Conservation (phyloP, 805 yeast species). For the Ascoidea rubescens region DNA sequence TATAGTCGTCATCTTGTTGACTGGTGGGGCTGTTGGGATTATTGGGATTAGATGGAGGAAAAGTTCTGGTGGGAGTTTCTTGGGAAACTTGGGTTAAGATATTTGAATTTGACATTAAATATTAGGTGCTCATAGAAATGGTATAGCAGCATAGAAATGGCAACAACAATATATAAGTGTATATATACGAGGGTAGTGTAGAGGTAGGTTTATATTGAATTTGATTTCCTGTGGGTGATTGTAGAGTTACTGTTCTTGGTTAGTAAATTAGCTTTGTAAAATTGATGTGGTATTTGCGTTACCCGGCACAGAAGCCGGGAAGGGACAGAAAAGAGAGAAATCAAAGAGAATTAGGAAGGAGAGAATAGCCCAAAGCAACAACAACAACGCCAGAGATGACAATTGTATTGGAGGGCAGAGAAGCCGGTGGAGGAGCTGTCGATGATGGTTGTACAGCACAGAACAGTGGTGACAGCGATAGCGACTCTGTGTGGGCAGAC, state of each 20-base stretch:
- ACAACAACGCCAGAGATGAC: background rate
- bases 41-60: constrained; percentile 6
- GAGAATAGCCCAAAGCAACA: background rate
- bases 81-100: constrained; percentile 66
- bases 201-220: too few relatives aligned
- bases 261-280: too few relatives aligned
- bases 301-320: too few relatives aligned
- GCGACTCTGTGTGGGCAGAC: background rate
- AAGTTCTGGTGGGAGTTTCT: constrained; percentile 8
- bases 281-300: too few relatives aligned
- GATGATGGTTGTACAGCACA: background rate
- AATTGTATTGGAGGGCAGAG: background rate
- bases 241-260: too few relatives aligned
- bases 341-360: background rate
- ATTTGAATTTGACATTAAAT: constrained; percentile 12
- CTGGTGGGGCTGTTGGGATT: constrained; percentile 15
- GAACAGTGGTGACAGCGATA: background rate
- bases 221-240: too few relatives aligned
- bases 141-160: too few relatives aligned
- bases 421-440: background rate
- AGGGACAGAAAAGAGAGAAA: background rate
- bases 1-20: constrained; percentile 32
- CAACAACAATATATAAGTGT: too few relatives aligned
- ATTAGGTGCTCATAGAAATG: too few relatives aligned
- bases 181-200: too few relatives aligned